Conservation (phyloP, 176 grass and related monocot species). For the Rhipidocladum racemiflorum region DNA sequence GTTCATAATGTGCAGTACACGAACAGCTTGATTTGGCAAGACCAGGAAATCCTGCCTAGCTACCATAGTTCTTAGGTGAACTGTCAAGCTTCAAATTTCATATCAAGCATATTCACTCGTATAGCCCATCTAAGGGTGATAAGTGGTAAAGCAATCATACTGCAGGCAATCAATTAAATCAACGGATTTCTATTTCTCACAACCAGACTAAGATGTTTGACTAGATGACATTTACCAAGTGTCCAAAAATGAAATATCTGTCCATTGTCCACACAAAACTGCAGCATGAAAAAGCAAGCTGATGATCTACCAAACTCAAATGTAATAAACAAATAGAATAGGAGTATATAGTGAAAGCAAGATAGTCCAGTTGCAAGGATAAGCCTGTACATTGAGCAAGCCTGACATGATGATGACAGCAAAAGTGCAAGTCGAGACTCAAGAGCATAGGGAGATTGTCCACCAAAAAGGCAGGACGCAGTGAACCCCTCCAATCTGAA, state of each 20-base stretch:
- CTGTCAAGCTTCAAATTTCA: conserved; percentile 1
- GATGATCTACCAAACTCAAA: background rate
- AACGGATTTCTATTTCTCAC: background rate
- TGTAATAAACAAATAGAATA: background rate
- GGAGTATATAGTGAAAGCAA: background rate
- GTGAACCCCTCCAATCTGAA: conserved; percentile 47
- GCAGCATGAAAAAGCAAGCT: background rate
- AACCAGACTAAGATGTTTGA: background rate
- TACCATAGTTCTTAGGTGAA: background rate
- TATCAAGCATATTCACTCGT: background rate
- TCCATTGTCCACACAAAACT: background rate
- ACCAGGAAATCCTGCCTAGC: background rate
- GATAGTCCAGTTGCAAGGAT: conserved; percentile 10
- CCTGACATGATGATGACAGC: conserved; percentile 61
- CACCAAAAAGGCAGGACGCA: conserved; percentile 23
- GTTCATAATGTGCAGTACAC: background rate
- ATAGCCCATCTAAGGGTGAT: background rate
- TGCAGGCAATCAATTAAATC: background rate
- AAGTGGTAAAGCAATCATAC: background rate
- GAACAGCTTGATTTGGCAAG: background rate
- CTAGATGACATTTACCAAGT: background rate
- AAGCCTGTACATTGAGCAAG: conserved; percentile 61
- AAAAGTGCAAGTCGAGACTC: conserved; percentile 31
- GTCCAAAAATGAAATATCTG: background rate
- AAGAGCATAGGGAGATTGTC: conserved; percentile 50